Conservation (phyloP, 495 filamentous ascomycete genomes). For the Daldinia grandis region DNA sequence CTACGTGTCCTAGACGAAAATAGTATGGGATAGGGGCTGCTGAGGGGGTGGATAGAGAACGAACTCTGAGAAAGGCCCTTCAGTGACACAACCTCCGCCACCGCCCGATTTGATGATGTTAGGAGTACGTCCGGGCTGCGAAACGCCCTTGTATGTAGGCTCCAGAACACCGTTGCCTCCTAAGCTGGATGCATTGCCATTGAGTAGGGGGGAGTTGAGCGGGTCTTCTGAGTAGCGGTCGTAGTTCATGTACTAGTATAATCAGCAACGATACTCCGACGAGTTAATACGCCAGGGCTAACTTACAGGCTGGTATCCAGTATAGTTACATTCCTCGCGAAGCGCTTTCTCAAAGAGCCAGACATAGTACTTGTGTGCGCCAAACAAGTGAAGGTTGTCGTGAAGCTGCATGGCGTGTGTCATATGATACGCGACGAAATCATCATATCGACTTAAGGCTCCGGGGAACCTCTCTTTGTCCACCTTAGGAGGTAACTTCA, state of each 20-base stretch:
- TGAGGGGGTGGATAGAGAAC: constrained; percentile 11
- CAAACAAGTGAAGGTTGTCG: constrained; percentile 66
- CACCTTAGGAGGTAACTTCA: constrained; percentile 52
- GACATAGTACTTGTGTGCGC: constrained; percentile 75
- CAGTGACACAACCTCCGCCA: constrained; percentile 68
- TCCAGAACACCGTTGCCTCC: constrained; percentile 53
- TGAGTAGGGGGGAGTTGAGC: constrained; percentile 50
- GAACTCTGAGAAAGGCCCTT: constrained; percentile 63
- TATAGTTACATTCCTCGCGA: constrained; percentile 74
- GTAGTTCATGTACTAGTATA: constrained; percentile 55
- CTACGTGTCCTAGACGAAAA: background rate
- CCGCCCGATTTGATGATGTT: constrained; percentile 56
- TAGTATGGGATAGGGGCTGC: no score
- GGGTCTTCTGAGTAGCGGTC: constrained; percentile 52
- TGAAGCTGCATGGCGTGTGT: constrained; percentile 57
- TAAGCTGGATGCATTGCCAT: constrained; percentile 53
- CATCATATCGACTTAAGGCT: constrained; percentile 60
- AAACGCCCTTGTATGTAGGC: constrained; percentile 46
- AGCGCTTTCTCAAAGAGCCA: constrained; percentile 72
- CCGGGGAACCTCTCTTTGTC: constrained; percentile 56
- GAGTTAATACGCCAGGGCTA: background rate
- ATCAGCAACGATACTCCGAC: constrained; percentile 5
- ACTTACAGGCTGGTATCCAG: constrained; percentile 56
- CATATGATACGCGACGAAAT: constrained; percentile 63
- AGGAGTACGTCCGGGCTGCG: constrained; percentile 39